Evolutionary conservation across 208 protist genomes (phyloP).

Genomic region (Leishmania gerbilli): DNA sequence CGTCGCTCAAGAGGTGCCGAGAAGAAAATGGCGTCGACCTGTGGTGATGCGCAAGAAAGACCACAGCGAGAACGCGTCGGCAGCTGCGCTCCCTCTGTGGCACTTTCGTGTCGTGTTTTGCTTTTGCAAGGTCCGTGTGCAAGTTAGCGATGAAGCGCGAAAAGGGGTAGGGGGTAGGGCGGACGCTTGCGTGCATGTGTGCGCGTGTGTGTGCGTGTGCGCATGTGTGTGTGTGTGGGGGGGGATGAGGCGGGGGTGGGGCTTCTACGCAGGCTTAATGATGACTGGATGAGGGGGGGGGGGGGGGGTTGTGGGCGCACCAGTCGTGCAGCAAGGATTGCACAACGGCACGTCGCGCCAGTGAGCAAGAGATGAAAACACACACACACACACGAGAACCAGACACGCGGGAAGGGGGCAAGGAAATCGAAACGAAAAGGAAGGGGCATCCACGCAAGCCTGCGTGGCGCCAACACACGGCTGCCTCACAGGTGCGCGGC

Average conservation of each 20-base stretch:
- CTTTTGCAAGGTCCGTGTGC: neutral
- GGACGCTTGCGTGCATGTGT: neutral
- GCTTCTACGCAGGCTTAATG: no score
- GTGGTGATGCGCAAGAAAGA: neutral
- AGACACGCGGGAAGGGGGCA: neutral
- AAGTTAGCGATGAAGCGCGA: neutral
- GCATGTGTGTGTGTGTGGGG: neutral
- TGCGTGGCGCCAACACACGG: neutral
- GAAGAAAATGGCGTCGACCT: neutral
- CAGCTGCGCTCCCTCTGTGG: neutral
- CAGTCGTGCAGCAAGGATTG: neutral
- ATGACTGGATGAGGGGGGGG: no score
- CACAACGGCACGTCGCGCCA: neutral
- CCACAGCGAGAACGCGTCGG: neutral
- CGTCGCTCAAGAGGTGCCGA: neutral
- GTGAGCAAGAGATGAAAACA: neutral
- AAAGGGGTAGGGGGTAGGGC: neutral
- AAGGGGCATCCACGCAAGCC: neutral
- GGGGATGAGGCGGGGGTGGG: no score
- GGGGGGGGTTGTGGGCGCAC: neutral
- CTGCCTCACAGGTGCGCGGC: neutral
- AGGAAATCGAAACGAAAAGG: neutral
- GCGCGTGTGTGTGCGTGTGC: conserved; percentile 8
- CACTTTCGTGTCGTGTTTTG: neutral
- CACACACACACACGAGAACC: neutral